Evolutionary conservation across 1,284 basidiomycete species (phyloP).

Genomic region (Ustilago lituana): DNA sequence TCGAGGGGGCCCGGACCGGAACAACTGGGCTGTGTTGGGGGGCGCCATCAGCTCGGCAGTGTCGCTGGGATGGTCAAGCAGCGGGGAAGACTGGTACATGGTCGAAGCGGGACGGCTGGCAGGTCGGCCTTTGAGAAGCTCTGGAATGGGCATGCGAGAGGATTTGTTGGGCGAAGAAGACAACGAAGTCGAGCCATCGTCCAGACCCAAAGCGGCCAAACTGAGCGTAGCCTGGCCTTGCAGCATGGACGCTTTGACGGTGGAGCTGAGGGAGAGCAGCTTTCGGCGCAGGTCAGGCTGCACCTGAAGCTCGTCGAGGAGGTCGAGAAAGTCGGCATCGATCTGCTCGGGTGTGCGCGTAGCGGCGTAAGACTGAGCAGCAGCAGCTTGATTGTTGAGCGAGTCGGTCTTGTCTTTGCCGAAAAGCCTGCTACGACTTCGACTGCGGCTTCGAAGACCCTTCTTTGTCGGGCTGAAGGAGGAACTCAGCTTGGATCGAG

Average conservation of each 20-base stretch:
- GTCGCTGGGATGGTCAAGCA: slow-evolving; percentile 8
- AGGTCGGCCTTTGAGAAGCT: slow-evolving; percentile 23
- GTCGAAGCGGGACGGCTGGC: slow-evolving; percentile 18
- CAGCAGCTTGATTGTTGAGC: slow-evolving; percentile 16
- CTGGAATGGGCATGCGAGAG: slow-evolving; percentile 44
- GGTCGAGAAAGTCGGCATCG: slow-evolving; percentile 50
- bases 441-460: slow-evolving; percentile 31
- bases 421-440: slow-evolving; percentile 36
- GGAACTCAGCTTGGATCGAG: slow-evolving; percentile 21
- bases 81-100: slow-evolving; percentile 17
- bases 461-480: slow-evolving; percentile 42
- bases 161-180: slow-evolving; percentile 22
- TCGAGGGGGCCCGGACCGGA: slow-evolving; percentile 42
- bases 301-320: slow-evolving; percentile 71
- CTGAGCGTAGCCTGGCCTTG: slow-evolving; percentile 80
- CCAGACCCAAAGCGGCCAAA: slow-evolving; percentile 67
- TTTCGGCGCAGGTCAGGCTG: slow-evolving; percentile 79
- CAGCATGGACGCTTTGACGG: slow-evolving; percentile 88
- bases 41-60: slow-evolving; percentile 41
- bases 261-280: slow-evolving; percentile 78
- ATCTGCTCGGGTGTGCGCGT: slow-evolving; percentile 43
- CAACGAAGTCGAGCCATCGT: slow-evolving; percentile 3
- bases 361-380: slow-evolving; percentile 8
- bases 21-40: slow-evolving; percentile 42
- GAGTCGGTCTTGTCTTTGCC: slow-evolving; percentile 40